These are phyloP conservation scores for Spergularia marina DNA, from an alignment of 148 eudicot genomes.

Conservation along the genomic window DNA sequence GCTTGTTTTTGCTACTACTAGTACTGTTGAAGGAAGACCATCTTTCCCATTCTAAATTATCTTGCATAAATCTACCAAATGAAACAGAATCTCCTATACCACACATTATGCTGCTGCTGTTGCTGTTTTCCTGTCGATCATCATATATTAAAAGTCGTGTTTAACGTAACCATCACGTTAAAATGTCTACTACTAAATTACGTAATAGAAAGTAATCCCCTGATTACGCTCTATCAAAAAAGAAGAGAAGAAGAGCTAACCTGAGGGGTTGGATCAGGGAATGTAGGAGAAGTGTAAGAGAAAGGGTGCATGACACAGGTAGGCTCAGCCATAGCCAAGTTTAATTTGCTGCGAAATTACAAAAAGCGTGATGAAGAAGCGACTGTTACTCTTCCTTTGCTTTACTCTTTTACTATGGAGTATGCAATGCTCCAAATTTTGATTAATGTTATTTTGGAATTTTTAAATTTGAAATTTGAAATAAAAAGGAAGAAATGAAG, in stretches of 20 bases:
- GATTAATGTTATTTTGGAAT: slow-evolving; percentile 2
- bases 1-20: slow-evolving; percentile 48
- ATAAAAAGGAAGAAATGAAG: slow-evolving; percentile 14
- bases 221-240: background rate
- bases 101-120: slow-evolving; percentile 28
- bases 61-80: slow-evolving; percentile 71
- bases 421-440: background rate
- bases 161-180: too few species aligned
- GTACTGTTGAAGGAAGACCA: slow-evolving; percentile 57
- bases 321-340: slow-evolving; percentile 45
- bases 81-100: slow-evolving; percentile 69
- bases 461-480: slow-evolving; percentile 44
- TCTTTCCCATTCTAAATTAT: slow-evolving; percentile 85
- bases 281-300: slow-evolving; percentile 39
- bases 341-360: background rate
- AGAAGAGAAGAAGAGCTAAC: slow-evolving; percentile 20
- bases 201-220: too few species aligned
- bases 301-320: slow-evolving; percentile 54
- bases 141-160: too few species aligned
- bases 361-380: background rate
- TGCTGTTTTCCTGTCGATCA: slow-evolving; percentile 44
- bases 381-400: background rate
- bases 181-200: background rate
- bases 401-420: background rate
- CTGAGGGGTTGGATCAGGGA: slow-evolving; percentile 37